These are phyloP conservation scores for Hypoxylon crocopeplum DNA, from an alignment of 495 filamentous ascomycete species.

Conservation along the genomic window DNA sequence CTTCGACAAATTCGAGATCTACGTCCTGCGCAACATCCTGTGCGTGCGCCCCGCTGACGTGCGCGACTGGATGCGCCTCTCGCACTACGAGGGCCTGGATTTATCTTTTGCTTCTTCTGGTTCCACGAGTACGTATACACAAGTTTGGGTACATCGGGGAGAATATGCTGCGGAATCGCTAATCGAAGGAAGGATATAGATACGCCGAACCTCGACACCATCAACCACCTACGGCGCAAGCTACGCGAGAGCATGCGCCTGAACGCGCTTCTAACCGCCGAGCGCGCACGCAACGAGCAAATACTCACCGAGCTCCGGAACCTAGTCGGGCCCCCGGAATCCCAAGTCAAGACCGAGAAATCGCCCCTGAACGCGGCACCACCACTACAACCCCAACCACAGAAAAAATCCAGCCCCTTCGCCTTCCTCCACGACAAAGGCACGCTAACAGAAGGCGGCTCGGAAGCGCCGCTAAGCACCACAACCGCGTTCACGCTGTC, in stretches of 20 bases:
- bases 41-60: conserved; percentile 72
- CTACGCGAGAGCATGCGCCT: conserved; percentile 83
- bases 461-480: conserved; percentile 66
- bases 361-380: conserved; percentile 7
- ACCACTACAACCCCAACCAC: conserved; percentile 40
- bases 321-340: conserved; percentile 52
- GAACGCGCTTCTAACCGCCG: conserved; percentile 73
- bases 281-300: conserved; percentile 76
- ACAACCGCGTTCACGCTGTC: conserved; percentile 80
- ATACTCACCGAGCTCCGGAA: conserved; percentile 70
- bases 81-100: conserved; percentile 76
- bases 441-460: conserved; percentile 48
- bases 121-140: conserved; percentile 7
- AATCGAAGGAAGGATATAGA: no score
- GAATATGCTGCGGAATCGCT: no score
- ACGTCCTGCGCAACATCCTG: conserved; percentile 86
- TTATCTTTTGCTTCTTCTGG: conserved; percentile 18
- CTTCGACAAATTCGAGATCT: conserved; percentile 96
- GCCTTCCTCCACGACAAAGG: conserved; percentile 57
- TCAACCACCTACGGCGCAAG: conserved; percentile 74
- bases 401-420: conserved; percentile 53
- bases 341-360: conserved; percentile 38
- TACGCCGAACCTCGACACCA: conserved; percentile 65
- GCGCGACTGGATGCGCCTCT: conserved; percentile 76
- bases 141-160: not conserved